Evolutionary conservation across 257 asterid genomes (phyloP).

Genomic region (Nicotiana noctiflora): DNA sequence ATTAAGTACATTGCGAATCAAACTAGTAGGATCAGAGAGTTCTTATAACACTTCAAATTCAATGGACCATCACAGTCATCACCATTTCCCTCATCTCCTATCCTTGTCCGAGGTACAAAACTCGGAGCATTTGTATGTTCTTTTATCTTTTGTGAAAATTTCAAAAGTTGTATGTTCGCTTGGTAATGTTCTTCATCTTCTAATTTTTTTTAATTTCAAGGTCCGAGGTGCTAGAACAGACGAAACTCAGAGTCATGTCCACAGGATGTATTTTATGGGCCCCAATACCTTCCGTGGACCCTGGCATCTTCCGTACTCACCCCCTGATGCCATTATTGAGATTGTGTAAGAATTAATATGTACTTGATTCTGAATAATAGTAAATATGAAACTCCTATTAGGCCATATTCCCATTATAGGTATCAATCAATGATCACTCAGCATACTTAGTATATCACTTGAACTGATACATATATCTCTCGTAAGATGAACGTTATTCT

Average conservation of each 20-base stretch:
- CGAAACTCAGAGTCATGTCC: conserved; percentile 83
- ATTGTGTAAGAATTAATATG: conserved; percentile 64
- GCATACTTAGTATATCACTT: background rate
- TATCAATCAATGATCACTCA: background rate
- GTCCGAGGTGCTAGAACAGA: conserved; percentile 86
- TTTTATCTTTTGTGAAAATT: conserved; percentile 12
- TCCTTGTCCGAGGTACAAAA: conserved; percentile 81
- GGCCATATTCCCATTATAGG: background rate
- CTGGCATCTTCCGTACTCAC: conserved; percentile 97
- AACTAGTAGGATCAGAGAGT: conserved; percentile 66
- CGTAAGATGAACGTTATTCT: background rate
- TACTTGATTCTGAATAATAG: background rate
- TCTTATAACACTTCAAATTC: conserved; percentile 49
- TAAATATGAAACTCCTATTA: background rate
- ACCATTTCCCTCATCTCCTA: conserved; percentile 83
- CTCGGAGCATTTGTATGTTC: background rate
- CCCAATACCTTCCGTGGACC: conserved; percentile 97
- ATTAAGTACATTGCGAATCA: conserved; percentile 63
- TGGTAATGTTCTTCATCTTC: background rate
- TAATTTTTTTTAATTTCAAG: conserved; percentile 26
- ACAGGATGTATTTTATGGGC: conserved; percentile 94
- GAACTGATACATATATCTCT: background rate
- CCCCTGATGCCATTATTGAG: conserved; percentile 75
- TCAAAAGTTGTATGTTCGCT: background rate
- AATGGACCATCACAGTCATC: conserved; percentile 56